Evolutionary conservation across 2,329 filamentous ascomycete species (phyloP).

Genomic region (Ophiostoma piceae): DNA sequence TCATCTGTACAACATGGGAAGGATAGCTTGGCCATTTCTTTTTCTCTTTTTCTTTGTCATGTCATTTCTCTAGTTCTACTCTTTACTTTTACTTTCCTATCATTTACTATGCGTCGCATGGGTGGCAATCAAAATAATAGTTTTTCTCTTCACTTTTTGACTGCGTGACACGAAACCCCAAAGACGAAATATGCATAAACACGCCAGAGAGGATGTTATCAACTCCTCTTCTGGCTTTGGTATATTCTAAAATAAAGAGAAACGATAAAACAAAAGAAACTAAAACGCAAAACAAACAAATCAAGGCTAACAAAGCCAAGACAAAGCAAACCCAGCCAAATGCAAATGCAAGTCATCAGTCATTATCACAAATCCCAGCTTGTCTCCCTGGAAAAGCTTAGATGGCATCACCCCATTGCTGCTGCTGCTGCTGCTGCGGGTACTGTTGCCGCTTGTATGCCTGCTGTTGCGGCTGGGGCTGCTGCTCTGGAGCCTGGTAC

Average conservation of each 20-base stretch:
- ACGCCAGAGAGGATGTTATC: not conserved
- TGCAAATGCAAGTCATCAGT: constrained; percentile 19
- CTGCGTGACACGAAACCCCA: not conserved
- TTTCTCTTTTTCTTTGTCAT: not conserved
- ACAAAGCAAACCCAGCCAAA: not conserved
- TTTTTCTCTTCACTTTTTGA: not conserved
- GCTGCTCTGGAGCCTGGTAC: not conserved
- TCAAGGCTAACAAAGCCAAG: not conserved
- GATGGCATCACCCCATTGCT: not conserved
- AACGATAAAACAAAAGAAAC: not conserved
- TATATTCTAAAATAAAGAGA: not conserved
- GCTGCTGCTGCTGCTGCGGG: constrained; percentile 3
- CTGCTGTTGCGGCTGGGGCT: not conserved
- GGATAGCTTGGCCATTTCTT: not conserved
- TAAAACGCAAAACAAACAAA: not conserved
- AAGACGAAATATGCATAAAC: not conserved
- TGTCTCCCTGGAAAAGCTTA: not conserved
- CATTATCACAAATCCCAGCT: constrained; percentile 4
- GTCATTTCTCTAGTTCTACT: not conserved
- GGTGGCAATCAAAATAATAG: not conserved
- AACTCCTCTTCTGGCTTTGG: not conserved
- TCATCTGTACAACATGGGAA: not conserved
- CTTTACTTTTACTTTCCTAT: not conserved
- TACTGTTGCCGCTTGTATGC: not conserved
- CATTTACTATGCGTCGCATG: not conserved